These are phyloP conservation scores for Eimeria falciformis DNA, from an alignment of 169 alveolate genomes.

Conservation along the genomic window DNA sequence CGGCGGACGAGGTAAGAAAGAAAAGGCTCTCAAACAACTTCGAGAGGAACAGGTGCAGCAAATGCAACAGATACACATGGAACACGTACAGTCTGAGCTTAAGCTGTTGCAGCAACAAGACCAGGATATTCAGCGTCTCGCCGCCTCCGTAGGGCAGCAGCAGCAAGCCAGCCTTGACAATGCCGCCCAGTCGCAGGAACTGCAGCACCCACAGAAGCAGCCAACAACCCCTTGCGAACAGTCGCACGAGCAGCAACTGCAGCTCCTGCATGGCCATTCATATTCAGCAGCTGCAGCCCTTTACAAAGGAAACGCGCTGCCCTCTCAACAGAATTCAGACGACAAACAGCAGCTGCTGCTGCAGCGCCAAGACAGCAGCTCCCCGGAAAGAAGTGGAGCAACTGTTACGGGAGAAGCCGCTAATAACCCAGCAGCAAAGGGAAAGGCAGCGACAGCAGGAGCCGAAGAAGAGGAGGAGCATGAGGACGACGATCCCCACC, in stretches of 20 bases:
- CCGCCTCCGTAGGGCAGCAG: conserved; percentile 11
- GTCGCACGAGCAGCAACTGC: conserved; percentile 26
- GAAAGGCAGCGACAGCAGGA: conserved; percentile 19
- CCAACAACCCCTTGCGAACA: conserved; percentile 25
- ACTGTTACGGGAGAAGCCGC: background rate
- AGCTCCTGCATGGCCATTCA: conserved; percentile 2
- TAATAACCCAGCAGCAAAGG: background rate
- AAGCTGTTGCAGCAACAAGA: conserved; percentile 29
- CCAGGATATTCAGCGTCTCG: background rate
- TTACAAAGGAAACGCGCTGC: conserved; percentile 8
- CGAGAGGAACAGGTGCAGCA: conserved; percentile 57
- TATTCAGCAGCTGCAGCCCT: background rate
- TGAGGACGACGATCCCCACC: conserved; percentile 72
- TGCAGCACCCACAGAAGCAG: conserved; percentile 52
- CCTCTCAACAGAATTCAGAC: conserved; percentile 6
- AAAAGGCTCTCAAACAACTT: conserved; percentile 50
- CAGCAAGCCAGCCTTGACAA: conserved; percentile 16
- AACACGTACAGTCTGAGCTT: conserved; percentile 5
- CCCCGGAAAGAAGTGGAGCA: background rate
- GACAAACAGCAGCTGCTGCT: conserved; percentile 35
- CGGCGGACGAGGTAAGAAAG: conserved; percentile 55
- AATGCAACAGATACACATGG: conserved; percentile 44
- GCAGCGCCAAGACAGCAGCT: conserved; percentile 1
- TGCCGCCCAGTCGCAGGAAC: conserved; percentile 27
- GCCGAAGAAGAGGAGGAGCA: conserved; percentile 74